Base-by-base conservation (phyloP, 2,329 filamentous ascomycete species). In the Drechslerella stenobrocha region DNA sequence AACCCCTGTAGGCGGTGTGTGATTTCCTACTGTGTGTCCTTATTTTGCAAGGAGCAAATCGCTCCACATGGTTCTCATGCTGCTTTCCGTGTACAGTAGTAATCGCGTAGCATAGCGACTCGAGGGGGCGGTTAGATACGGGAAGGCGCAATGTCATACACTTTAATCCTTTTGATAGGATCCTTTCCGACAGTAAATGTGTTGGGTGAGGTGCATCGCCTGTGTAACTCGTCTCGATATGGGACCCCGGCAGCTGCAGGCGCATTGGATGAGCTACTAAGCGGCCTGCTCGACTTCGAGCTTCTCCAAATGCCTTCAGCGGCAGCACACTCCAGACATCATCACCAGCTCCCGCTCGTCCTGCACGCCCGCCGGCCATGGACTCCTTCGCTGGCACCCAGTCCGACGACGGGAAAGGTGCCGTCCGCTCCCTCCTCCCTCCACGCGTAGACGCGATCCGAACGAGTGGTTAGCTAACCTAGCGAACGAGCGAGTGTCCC, bases 371-470 rank as follows among this genome's bases (percentile, higher is more conserved):
- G 51, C 7, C 20, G 8, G 37, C 28, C 47, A 67, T 67, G 63
- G 55, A 67, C 34, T 60, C 63, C 35, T 67, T 67, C 11, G 63
- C 55, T 32, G 63, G 63, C 44, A 67, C 55, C 45, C 63, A 67
- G 28, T 69, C 64, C 7, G 64, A 69, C 42, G 64, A 69, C 46
- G 64, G 64, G 52, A 69, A 69, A 69, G 64, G 64, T 69, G 57
- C 18, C n/a, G 7, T n/a, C 24, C 30, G 55, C 30, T 53, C 40
- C 30, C 40, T 42, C 53, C 8, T 48, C 30, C 22, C 3, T 22
- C 20, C n/a, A 2, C 37, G 28, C 46, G 15, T 44, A 28, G 3
- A 32, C 8, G 5, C 23, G 28, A 30, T 11, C 28, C n/a, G n/a
- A n/a, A 30, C 2, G n/a, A 42, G 15, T 9, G 15, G 8, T 18